A percentile compares a stretch with the other conserved stretches of the same genome.
Evolutionary conservation across 2,329 filamentous ascomycete species (phyloP).

Genomic region (Pyrenochaeta sp.): DNA sequence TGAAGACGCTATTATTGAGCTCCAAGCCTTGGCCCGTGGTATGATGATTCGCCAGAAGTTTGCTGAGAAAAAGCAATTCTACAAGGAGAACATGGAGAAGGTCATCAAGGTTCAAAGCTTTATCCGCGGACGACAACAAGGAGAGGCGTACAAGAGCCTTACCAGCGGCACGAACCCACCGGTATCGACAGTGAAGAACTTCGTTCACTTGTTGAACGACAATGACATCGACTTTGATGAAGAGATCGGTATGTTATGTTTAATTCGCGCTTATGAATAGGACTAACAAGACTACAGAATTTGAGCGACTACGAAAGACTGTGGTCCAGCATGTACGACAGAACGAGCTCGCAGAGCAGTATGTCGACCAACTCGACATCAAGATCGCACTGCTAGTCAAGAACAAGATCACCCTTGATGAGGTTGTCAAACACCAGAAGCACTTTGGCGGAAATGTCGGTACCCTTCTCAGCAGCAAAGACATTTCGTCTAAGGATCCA

Average conservation of each 20-base stretch:
- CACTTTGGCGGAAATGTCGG: conserved; percentile 92
- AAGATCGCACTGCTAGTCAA: conserved; percentile 98
- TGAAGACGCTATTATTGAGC: conserved; percentile 75
- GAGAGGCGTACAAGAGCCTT: conserved; percentile 96
- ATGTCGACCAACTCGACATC: conserved; percentile 97
- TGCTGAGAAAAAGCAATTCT: conserved; percentile 85
- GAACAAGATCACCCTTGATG: conserved; percentile 98
- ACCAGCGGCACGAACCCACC: conserved; percentile 96
- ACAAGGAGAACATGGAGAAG: conserved; percentile 97
- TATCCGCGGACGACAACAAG: conserved; percentile 91
- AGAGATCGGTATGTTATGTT: conserved; percentile 68
- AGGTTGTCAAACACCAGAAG: conserved; percentile 95
- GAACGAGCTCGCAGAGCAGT: conserved; percentile 96
- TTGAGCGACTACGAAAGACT: conserved; percentile 91
- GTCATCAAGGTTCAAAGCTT: conserved; percentile 99
- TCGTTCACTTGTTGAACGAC: conserved; percentile 96
- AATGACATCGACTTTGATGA: conserved; percentile 99
- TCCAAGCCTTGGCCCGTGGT: conserved; percentile 78
- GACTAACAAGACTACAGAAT: conserved; percentile 63
- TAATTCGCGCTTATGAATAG: no score
- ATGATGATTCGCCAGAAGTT: conserved; percentile 78
- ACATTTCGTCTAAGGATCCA: conserved; percentile 86
- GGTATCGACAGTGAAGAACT: conserved; percentile 95
- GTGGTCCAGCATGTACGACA: conserved; percentile 97
- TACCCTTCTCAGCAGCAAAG: conserved; percentile 83